phyloP scores from a whole-genome alignment of 2,329 filamentous ascomycete genomes.

The Calonectria leucothoes region DNA sequence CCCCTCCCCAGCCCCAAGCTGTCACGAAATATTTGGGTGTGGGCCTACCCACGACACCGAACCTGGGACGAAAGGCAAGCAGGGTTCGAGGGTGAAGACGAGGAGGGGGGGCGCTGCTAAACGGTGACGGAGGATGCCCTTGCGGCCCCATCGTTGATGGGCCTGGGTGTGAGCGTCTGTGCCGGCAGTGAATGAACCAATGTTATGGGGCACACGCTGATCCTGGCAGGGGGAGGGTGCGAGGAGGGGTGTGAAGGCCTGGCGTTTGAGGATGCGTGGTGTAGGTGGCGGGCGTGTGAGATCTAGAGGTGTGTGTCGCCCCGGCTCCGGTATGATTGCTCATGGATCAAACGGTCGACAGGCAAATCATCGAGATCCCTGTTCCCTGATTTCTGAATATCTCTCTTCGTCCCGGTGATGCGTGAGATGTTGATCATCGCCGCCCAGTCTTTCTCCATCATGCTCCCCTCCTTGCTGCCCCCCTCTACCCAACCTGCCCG shows the following conservation, averaged over 20 bases:
- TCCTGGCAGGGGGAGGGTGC: slow-evolving; percentile 34
- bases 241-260: slow-evolving; percentile 25
- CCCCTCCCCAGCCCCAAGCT: slow-evolving; percentile 40
- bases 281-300: slow-evolving; percentile 35
- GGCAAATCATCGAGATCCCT: slow-evolving; percentile 36
- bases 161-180: slow-evolving; percentile 33
- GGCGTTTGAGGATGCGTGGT: slow-evolving; percentile 15
- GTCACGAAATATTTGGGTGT: slow-evolving; percentile 42
- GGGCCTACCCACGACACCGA: slow-evolving; percentile 34
- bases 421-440: slow-evolving; percentile 35
- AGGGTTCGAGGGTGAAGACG: slow-evolving; percentile 30
- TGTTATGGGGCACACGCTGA: slow-evolving; percentile 38
- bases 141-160: slow-evolving; percentile 32
- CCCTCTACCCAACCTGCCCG: not conserved
- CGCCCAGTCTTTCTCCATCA: slow-evolving; percentile 12
- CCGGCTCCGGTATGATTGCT: slow-evolving; percentile 35
- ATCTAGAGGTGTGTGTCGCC: slow-evolving; percentile 38
- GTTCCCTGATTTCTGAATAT: slow-evolving; percentile 29
- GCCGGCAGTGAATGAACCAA: slow-evolving; percentile 38
- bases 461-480: slow-evolving; percentile 1
- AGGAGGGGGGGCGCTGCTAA: slow-evolving; percentile 32
- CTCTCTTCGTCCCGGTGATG: slow-evolving; percentile 32
- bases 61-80: slow-evolving; percentile 41
- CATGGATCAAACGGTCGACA: slow-evolving; percentile 46
- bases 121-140: slow-evolving; percentile 39